Percentiles rank a stretch among this genome's conserved stretches.
Conservation (phyloP, 805 yeast species). For the Saturnispora quitensis region DNA sequence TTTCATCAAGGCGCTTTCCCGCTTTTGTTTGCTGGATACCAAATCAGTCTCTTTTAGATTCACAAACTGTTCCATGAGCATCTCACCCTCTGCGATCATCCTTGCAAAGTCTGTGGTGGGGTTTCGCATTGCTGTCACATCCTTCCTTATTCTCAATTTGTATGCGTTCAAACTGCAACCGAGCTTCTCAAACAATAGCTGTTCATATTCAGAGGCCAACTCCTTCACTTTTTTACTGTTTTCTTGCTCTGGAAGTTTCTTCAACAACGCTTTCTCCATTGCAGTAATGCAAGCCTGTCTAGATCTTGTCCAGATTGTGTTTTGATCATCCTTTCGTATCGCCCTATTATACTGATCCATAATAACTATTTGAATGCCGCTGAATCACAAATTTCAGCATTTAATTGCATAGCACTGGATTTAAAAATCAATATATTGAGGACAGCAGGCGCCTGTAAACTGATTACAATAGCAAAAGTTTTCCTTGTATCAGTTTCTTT, state of each 20-base stretch:
- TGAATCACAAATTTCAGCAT: not conserved
- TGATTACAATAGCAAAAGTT: too few species aligned
- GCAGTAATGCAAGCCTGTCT: constrained; percentile 20
- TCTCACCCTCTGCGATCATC: constrained; percentile 12
- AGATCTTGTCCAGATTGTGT: constrained; percentile 14
- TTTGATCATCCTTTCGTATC: not conserved
- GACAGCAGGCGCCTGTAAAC: too few species aligned
- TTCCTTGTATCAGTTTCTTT: too few species aligned
- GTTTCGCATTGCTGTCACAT: constrained; percentile 25
- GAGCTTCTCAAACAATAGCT: constrained; percentile 14
- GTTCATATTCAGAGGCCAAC: constrained; percentile 20
- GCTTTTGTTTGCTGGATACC: constrained; percentile 22
- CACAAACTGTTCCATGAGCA: constrained; percentile 18
- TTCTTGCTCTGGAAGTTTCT: not conserved
- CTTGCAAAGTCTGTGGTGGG: constrained; percentile 20
- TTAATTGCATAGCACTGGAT: not conserved
- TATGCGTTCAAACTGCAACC: constrained; percentile 17
- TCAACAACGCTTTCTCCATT: constrained; percentile 14
- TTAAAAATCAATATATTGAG: too few species aligned
- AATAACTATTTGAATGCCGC: not conserved
- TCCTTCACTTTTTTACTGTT: not conserved
- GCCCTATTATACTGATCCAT: not conserved
- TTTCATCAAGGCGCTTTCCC: constrained; percentile 22
- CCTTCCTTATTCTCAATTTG: constrained; percentile 24
- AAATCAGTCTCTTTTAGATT: constrained; percentile 17